Evolutionary conservation across 176 grass and related monocot genomes (phyloP), one percentile per base, ranked within the genome.

Genomic region (Oryza nivara): DNA sequence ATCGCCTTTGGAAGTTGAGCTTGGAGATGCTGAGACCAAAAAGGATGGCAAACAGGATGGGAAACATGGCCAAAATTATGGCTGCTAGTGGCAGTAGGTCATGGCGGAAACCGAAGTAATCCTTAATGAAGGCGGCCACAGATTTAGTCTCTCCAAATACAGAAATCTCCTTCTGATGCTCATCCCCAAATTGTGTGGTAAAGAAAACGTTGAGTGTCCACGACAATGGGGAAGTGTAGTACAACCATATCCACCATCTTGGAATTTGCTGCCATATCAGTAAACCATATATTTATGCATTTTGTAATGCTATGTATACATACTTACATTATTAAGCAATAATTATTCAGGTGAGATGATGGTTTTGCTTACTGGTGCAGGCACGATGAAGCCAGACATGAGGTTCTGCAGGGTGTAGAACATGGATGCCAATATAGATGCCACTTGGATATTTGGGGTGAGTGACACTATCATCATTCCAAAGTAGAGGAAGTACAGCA

Each of bases 221-320:
- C 0, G 85, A 78, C 45, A 90, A 17, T 6, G 92, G 94, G 41
- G 78, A 86, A 0, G 70, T 10, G 36, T 97, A 97, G 72, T 97
- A 94, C 30, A 94, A 4, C 94, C 92, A 97, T 83, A 92, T 84
- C 94, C 92, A 97, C 94, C 94, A 97, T 83, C 78, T 86, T 1
- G 94, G 94, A 76, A 97, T 94, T 97, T 89, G 80, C 92, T 97
- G 88, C 3, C 35, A 36, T 36, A 36, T 36, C 88, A 20, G n/a
- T 3, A 60, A 60, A 40, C 85, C 90, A 79, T 60, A 76, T 23
- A 40, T 81, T 26, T 56, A 81, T 25, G 32, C 10, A 11, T 25
- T 41, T 54, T 7, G 11, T 38, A 41, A 28, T 36, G 35, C 35
- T 36, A 5, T 36, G 4, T 36, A 83, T 46, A 45, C 40, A 46